Evolutionary conservation across 2,329 filamentous ascomycete genomes (phyloP).

Genomic region (Aspergillus fumigatiaffinis): DNA sequence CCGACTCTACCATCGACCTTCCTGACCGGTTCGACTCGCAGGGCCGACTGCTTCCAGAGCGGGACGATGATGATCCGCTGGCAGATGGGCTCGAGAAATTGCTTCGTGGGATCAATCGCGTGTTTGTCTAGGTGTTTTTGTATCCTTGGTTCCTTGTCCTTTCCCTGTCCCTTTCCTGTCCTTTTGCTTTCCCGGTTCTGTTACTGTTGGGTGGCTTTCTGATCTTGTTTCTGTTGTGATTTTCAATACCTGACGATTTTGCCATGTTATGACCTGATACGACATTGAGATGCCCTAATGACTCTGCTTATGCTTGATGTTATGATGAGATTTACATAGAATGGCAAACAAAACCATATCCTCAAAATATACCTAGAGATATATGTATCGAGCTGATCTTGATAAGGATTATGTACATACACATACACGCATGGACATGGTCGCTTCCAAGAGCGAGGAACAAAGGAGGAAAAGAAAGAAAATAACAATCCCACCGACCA

Average conservation of each 20-base stretch:
- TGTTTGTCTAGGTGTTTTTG: constrained; percentile 16
- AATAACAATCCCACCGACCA: background rate
- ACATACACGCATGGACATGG: constrained; percentile 9
- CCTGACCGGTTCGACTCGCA: constrained; percentile 43
- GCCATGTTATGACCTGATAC: background rate
- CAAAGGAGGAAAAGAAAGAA: background rate
- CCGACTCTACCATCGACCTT: constrained; percentile 43
- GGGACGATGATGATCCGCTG: constrained; percentile 30
- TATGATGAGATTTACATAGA: background rate
- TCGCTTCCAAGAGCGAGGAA: background rate
- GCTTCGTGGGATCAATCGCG: constrained; percentile 27
- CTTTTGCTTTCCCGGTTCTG: background rate
- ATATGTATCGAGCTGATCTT: background rate
- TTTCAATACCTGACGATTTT: background rate
- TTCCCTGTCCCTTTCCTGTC: background rate
- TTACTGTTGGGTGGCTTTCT: background rate
- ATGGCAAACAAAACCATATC: background rate
- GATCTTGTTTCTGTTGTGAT: background rate
- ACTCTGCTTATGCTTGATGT: background rate
- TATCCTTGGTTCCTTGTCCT: background rate
- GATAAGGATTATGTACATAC: constrained; percentile 10
- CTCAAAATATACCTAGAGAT: background rate
- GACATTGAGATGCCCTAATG: background rate
- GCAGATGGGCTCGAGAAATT: constrained; percentile 35
- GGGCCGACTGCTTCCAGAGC: constrained; percentile 34